Evolutionary conservation across 805 yeast genomes (phyloP), one percentile per base, ranked within the genome.

Genomic region (Wickerhamiella kurtzmanii): DNA sequence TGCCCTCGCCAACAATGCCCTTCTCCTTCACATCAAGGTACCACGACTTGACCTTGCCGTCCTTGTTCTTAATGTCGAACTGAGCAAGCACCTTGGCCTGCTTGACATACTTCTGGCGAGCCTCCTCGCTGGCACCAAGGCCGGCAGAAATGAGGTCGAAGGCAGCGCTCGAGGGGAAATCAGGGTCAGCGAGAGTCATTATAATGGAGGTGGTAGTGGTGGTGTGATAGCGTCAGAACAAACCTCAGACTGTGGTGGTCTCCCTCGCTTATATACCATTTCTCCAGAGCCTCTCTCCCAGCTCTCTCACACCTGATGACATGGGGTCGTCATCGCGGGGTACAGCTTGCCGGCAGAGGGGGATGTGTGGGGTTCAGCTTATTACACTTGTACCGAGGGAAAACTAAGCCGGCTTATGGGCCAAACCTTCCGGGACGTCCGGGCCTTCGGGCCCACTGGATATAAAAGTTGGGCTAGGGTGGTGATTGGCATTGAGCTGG

Each of bases 31-130:
- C 73, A 60, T 83, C 88, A 49, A 83, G 67, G 46, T 67, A 57
- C 88, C 88, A 83, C 3, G 80, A 66, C 56, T 72, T 73, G 45
- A 72, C 69, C 60, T 76, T 70, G 51, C 77, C 75, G 46, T 69
- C 74, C 59, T 74, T 74, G 70, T 77, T 77, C 66, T 74, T 76
- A 57, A 83, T 70, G 54, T 80, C 77, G 63, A 84, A 79, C 41
- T 73, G 75, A 49, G 84, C 76, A 32, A 73, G 64, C 32, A 84
- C 78, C 57, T 76, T 73, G 58, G 83, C 78, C 61, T 63, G 58
- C 61, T 66, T 66, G 56, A 66, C 55, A 54, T 57, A 58, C 57
- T 60, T 57, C 51, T 56, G 49, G 56, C 56, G 59, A 49, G 53
- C 51, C 35, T 56, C 60, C 41, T 56, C 62, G 50, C 57, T 61